Conservation (phyloP, 106 monocot genomes). For the Hemerocallis citrina region DNA sequence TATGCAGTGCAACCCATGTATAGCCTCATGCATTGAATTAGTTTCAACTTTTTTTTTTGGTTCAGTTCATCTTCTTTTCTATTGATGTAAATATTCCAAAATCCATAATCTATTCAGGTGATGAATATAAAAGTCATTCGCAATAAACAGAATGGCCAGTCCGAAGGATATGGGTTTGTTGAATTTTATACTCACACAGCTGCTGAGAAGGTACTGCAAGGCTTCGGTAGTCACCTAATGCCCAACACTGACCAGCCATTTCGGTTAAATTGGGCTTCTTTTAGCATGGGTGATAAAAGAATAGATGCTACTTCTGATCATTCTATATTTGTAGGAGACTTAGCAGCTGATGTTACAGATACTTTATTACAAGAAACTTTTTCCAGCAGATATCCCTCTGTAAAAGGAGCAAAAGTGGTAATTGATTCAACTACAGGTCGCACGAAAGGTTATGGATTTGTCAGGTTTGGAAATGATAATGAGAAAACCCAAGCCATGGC, state of each 20-base stretch:
- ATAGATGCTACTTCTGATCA: slow-evolving; percentile 57
- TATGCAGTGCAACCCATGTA: too few species aligned
- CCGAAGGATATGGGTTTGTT: slow-evolving; percentile 81
- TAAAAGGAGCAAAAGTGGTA: slow-evolving; percentile 79
- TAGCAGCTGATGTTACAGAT: slow-evolving; percentile 81
- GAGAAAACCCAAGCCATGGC: slow-evolving; percentile 60
- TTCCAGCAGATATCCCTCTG: slow-evolving; percentile 56
- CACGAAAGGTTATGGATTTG: slow-evolving; percentile 82
- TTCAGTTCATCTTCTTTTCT: too few species aligned
- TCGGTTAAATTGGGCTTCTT: slow-evolving; percentile 76
- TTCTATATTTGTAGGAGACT: slow-evolving; percentile 78
- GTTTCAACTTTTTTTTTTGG: too few species aligned
- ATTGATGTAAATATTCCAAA: background rate
- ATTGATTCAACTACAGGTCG: slow-evolving; percentile 77
- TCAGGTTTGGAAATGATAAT: slow-evolving; percentile 75
- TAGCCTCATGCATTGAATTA: too few species aligned
- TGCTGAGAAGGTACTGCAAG: slow-evolving; percentile 61
- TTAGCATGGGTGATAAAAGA: slow-evolving; percentile 74
- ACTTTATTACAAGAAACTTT: slow-evolving; percentile 55
- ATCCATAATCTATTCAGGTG: slow-evolving; percentile 24
- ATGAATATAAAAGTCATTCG: slow-evolving; percentile 62
- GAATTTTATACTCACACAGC: slow-evolving; percentile 57
- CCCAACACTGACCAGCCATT: slow-evolving; percentile 66
- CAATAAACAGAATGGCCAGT: slow-evolving; percentile 64
- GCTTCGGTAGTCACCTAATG: slow-evolving; percentile 46